Evolutionary conservation across 176 grass and related monocot species (phyloP).

Genomic region (Rhynchospora breviuscula): DNA sequence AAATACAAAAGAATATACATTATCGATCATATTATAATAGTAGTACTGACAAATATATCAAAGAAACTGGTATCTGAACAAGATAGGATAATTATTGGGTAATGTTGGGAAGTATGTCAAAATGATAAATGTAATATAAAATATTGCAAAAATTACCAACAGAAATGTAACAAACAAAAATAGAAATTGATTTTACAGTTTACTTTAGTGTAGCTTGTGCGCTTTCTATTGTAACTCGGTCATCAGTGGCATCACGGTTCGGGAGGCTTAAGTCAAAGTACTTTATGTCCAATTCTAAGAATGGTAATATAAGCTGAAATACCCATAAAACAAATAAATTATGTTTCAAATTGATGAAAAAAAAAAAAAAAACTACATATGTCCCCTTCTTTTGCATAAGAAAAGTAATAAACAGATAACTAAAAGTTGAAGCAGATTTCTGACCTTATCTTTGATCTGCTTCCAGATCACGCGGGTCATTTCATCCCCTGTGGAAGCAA

Average conservation of each 20-base stretch:
- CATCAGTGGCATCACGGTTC: conserved; percentile 62
- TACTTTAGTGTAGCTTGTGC: conserved; percentile 80
- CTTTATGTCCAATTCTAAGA: conserved; percentile 89
- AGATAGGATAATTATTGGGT: background rate
- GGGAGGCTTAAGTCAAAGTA: conserved; percentile 88
- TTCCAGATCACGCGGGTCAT: conserved; percentile 90
- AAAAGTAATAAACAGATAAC: background rate
- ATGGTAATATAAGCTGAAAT: conserved; percentile 86
- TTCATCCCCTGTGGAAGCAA: conserved; percentile 53
- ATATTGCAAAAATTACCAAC: background rate
- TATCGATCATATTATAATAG: background rate
- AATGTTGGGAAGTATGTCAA: background rate
- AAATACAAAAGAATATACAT: background rate
- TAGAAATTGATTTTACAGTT: conserved; percentile 3
- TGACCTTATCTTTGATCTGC: conserved; percentile 92
- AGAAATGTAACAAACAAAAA: conserved; percentile 6
- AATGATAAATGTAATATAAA: background rate
- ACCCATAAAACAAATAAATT: conserved; percentile 11
- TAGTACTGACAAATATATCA: background rate
- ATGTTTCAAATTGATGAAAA: background rate
- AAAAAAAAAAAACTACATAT: background rate
- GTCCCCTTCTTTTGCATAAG: background rate
- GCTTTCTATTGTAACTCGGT: conserved; percentile 67
- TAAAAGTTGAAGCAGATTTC: background rate
- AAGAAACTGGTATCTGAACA: background rate